Conservation (phyloP, 371 early-diverging fungal species). For the Catenaria anguillulae region DNA sequence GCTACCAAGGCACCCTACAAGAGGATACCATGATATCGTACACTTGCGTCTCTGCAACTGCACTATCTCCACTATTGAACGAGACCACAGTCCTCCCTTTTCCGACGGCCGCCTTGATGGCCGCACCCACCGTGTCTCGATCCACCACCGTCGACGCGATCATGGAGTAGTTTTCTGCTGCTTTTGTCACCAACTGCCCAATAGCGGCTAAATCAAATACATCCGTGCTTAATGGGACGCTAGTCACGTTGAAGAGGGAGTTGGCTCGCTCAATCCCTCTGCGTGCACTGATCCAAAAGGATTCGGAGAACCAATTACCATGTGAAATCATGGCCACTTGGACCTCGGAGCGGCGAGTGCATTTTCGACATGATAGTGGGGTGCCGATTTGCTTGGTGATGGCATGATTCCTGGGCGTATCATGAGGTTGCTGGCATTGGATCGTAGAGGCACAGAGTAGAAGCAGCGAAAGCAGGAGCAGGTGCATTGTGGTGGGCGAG, state of each 20-base stretch:
- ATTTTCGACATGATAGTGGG: too few species aligned
- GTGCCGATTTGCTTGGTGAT: too few species aligned
- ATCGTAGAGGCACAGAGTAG: too few species aligned
- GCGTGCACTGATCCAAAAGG: neutral
- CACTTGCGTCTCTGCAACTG: too few species aligned
- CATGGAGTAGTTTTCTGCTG: neutral
- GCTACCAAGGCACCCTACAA: too few species aligned
- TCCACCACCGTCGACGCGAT: neutral
- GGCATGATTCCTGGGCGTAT: too few species aligned
- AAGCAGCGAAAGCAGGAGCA: too few species aligned
- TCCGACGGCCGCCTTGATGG: neutral
- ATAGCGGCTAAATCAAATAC: neutral
- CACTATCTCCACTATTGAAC: too few species aligned
- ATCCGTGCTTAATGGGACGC: neutral
- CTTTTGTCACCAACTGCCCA: neutral
- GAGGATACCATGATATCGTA: too few species aligned
- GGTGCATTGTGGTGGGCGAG: too few species aligned
- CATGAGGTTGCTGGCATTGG: too few species aligned
- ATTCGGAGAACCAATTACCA: neutral
- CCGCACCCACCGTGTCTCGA: neutral
- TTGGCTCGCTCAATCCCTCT: neutral
- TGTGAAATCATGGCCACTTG: neutral
- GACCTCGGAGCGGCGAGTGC: too few species aligned
- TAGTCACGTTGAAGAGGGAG: neutral
- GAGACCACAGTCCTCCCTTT: constrained; percentile 1